A percentile compares a stretch with the other conserved stretches of the same genome.
These are phyloP conservation scores for Colletotrichum sp. DNA, from an alignment of 2,329 filamentous ascomycete species.

Conservation along the genomic window DNA sequence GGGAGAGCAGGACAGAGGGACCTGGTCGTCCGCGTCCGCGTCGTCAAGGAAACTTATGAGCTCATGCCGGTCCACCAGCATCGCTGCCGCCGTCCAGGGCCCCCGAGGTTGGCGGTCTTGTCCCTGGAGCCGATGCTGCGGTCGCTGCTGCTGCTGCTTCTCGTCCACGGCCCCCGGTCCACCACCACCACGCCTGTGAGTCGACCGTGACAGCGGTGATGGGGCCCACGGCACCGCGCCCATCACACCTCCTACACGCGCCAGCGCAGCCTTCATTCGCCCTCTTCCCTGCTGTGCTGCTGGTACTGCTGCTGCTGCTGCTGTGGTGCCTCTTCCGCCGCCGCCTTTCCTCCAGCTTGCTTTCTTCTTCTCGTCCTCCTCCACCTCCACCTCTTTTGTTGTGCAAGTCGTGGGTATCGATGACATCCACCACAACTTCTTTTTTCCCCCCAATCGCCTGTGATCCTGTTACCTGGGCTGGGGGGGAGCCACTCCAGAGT, in stretches of 20 bases:
- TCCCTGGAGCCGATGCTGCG: not conserved
- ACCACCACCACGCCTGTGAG: not conserved
- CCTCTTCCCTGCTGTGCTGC: not conserved
- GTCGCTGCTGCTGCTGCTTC: not conserved
- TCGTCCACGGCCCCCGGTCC: slow-evolving; percentile 1
- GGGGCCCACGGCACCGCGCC: not conserved
- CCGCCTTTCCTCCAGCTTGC: not conserved
- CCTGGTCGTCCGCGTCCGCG: slow-evolving; percentile 5
- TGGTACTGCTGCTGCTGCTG: not conserved
- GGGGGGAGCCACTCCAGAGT: not conserved
- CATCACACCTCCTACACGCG: not conserved
- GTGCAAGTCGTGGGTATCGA: not conserved
- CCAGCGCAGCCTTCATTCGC: not conserved
- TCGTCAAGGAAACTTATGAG: slow-evolving; percentile 23
- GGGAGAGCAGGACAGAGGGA: not conserved
- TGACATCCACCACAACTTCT: not conserved
- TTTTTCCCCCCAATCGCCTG: not conserved
- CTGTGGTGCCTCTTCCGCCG: not conserved
- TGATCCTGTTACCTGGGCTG: not conserved
- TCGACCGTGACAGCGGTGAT: slow-evolving; percentile 4
- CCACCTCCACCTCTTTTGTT: not conserved
- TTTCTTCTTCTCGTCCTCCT: not conserved
- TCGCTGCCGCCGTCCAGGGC: slow-evolving; percentile 9
- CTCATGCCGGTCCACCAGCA: slow-evolving; percentile 6
- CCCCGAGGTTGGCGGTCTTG: not conserved